Percentiles rank a stretch among this genome's conserved stretches.
Evolutionary conservation across 805 yeast species (phyloP).

Genomic region (Kluyveromyces aestuarii): DNA sequence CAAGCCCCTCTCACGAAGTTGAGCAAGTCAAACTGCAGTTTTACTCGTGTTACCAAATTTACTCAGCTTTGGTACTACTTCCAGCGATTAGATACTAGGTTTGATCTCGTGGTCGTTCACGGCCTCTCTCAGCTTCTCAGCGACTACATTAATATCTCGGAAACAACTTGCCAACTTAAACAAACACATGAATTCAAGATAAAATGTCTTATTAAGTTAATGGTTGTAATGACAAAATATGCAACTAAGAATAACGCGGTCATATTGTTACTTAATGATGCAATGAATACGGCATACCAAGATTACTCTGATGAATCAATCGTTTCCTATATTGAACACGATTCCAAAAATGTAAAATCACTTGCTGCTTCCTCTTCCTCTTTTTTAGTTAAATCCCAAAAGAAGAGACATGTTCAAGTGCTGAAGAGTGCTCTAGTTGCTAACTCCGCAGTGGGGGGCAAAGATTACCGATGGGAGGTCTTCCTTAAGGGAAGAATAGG

Average conservation of each 20-base stretch:
- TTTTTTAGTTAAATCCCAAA: conserved; percentile 4
- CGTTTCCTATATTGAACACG: conserved; percentile 12
- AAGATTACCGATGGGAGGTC: conserved; percentile 25
- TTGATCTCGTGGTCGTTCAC: conserved; percentile 20
- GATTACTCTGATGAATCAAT: conserved; percentile 6
- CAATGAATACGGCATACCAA: conserved; percentile 26
- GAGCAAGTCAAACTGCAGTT: neutral
- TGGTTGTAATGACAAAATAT: conserved; percentile 23
- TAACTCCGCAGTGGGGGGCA: conserved; percentile 21
- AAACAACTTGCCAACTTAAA: neutral
- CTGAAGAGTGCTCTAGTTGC: conserved; percentile 24
- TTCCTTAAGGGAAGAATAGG: conserved; percentile 21
- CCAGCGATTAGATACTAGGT: conserved; percentile 10
- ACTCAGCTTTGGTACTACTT: conserved; percentile 21
- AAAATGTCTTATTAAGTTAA: conserved; percentile 16
- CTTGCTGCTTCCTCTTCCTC: conserved; percentile 6
- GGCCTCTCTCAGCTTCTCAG: conserved; percentile 25
- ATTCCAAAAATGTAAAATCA: conserved; percentile 15
- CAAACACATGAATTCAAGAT: conserved; percentile 23
- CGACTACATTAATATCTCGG: conserved; percentile 14
- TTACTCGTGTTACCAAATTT: conserved; percentile 14
- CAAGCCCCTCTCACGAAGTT: conserved; percentile 6
- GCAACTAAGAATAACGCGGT: conserved; percentile 14
- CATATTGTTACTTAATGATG: conserved; percentile 21
- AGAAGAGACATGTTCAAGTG: conserved; percentile 19